phyloP scores from a whole-genome alignment of 1,284 basidiomycete species.

The Trametes sp. region DNA sequence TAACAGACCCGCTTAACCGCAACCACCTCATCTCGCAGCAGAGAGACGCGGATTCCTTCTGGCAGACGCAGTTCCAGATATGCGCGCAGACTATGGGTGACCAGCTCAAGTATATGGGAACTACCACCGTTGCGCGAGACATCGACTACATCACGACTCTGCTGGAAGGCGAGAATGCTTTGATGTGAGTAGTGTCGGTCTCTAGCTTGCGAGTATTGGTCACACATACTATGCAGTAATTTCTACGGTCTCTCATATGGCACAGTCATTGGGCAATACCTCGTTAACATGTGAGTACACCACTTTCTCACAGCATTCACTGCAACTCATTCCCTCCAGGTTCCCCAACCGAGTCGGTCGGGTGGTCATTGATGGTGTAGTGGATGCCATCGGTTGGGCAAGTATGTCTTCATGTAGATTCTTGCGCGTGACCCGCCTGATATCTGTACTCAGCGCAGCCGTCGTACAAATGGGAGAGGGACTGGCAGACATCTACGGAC shows the following conservation, averaged over 20 bases:
- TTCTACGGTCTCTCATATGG: constrained; percentile 39
- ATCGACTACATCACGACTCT: constrained; percentile 49
- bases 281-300: constrained; percentile 33
- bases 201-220: no score
- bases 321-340: constrained; percentile 10
- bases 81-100: constrained; percentile 49
- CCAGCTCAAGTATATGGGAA: constrained; percentile 51
- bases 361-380: constrained; percentile 37
- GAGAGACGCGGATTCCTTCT: constrained; percentile 43
- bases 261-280: constrained; percentile 38
- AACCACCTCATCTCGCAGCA: constrained; percentile 43
- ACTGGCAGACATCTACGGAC: constrained; percentile 43
- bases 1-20: constrained; percentile 35
- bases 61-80: constrained; percentile 43
- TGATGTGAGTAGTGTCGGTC: constrained; percentile 48
- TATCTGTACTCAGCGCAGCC: constrained; percentile 37
- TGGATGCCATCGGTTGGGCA: constrained; percentile 38
- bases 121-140: constrained; percentile 50
- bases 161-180: constrained; percentile 48
- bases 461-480: constrained; percentile 44
- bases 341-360: constrained; percentile 38
- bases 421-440: not conserved
- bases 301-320: constrained; percentile 37
- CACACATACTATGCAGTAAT: no score
- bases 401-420: constrained; percentile 31